These are phyloP conservation scores for Daldinia grandis DNA, from an alignment of 495 filamentous ascomycete species.

Conservation along the genomic window DNA sequence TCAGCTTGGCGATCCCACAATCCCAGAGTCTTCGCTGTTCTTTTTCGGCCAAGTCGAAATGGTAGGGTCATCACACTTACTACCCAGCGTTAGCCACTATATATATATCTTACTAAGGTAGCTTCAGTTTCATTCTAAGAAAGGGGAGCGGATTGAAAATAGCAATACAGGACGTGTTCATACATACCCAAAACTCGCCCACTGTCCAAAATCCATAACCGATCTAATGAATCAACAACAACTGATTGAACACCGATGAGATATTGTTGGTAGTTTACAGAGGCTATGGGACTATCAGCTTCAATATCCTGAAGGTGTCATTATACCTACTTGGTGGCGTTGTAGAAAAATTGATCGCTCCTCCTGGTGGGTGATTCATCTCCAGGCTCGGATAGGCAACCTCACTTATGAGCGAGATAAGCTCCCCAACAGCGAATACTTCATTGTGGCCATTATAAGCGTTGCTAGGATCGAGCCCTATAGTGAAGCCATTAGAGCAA, in stretches of 20 bases:
- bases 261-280: constrained; percentile 53
- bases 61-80: too few relatives aligned
- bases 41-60: too few relatives aligned
- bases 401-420: constrained; percentile 50
- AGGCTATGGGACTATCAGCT: constrained; percentile 17
- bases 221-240: constrained; percentile 55
- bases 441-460: constrained; percentile 51
- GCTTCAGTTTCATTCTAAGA: too few relatives aligned
- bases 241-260: constrained; percentile 57
- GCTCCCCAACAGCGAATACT: constrained; percentile 57
- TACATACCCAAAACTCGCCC: constrained; percentile 44
- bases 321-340: constrained; percentile 42
- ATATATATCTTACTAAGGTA: too few relatives aligned
- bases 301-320: background rate
- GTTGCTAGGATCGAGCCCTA: constrained; percentile 27
- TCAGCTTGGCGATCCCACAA: too few relatives aligned
- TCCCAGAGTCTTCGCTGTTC: too few relatives aligned
- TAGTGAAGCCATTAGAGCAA: background rate
- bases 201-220: constrained; percentile 60
- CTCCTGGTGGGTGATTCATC: constrained; percentile 55
- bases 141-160: too few relatives aligned
- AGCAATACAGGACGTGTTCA: too few relatives aligned
- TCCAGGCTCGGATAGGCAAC: constrained; percentile 50
- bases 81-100: too few relatives aligned
- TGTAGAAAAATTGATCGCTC: constrained; percentile 57